Conservation (phyloP, 2,329 filamentous ascomycete species). For the Aureobasidium mangrovei region DNA sequence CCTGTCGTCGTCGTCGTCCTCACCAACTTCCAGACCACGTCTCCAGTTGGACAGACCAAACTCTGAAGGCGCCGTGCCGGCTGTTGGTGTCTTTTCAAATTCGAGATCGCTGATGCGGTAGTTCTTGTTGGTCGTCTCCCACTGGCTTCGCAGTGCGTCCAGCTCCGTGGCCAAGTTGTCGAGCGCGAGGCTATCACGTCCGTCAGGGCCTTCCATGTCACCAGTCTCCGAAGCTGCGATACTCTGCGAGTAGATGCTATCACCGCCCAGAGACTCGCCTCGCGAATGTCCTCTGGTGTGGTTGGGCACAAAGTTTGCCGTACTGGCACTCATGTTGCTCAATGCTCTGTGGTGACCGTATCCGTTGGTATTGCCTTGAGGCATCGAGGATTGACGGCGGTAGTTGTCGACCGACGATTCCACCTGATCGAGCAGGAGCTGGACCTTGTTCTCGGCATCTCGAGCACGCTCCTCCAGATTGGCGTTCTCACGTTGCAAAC, state of each 20-base stretch:
- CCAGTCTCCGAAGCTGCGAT: slow-evolving; percentile 19
- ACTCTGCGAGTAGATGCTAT: slow-evolving; percentile 45
- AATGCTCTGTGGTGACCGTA: slow-evolving; percentile 41
- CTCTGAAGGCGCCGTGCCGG: slow-evolving; percentile 8
- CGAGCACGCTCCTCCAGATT: slow-evolving; percentile 73
- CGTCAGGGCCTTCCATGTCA: slow-evolving; percentile 21
- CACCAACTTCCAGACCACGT: slow-evolving; percentile 3
- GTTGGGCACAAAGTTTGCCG: slow-evolving; percentile 23
- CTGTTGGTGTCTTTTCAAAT: slow-evolving; percentile 12
- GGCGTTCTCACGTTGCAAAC: slow-evolving; percentile 72
- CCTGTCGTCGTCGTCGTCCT: not conserved
- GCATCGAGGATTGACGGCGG: slow-evolving; percentile 58
- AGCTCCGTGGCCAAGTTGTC: slow-evolving; percentile 84
- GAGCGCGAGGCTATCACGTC: slow-evolving; percentile 60
- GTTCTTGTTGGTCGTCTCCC: slow-evolving; percentile 93
- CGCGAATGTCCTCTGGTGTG: slow-evolving; percentile 39
- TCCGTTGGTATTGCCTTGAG: slow-evolving; percentile 22
- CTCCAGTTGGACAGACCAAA: slow-evolving; percentile 11
- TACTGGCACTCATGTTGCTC: slow-evolving; percentile 29
- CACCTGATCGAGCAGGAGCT: slow-evolving; percentile 86
- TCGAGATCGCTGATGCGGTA: slow-evolving; percentile 69
- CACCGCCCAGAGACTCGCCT: slow-evolving; percentile 54
- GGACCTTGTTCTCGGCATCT: slow-evolving; percentile 89
- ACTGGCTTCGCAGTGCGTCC: slow-evolving; percentile 80
- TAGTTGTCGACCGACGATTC: slow-evolving; percentile 92